Evolutionary conservation across 2,329 filamentous ascomycete species (phyloP), one percentile per base, ranked within the genome.

Genomic region (Pestalotiopsis fici): DNA sequence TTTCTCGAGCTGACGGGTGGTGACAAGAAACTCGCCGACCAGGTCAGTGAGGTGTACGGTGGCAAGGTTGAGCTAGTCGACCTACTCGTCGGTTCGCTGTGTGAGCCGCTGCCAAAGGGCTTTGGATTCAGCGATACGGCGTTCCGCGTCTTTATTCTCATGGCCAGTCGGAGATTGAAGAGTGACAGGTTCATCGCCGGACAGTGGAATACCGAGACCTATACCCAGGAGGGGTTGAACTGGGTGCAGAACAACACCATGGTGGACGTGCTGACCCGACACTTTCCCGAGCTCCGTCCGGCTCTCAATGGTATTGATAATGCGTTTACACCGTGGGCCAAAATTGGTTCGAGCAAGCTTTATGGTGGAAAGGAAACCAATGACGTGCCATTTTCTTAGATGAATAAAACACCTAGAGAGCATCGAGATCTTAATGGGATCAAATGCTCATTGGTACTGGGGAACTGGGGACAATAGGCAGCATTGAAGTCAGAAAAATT

Each of bases 61-160:
- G 76, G 75, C 2, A 76, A 84, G n/a, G 74, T 85, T 23, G 78
- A 82, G 50, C 74, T 74, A 13, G 80, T 84, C 0, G 83, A 84
- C 66, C 69, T 78, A 1, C 73, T 84, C 1, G 77, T 84, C 1
- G 83, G 82, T 0, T 81, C 76, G 35, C 79, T 80, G 37, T 75
- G 78, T 57, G 83, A 85, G 70, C 81, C 81, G 0, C 65, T 84
- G 5, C 80, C 81, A 4, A 73, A 78, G 37, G 83, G 82, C 0
- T 85, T 84, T 63, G 83, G 82, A 0, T 84, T 85, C 71, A 81
- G 78, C 68, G 83, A 85, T 64, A 85, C 82, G 2, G 82, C 82
- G 2, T 84, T 85, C 69, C 72, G 82, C 0, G 74, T 84, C 1
- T 83, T 83, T 66, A 82, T 84, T 47, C 68, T 83, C 1, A 83